Evolutionary conservation across 2,329 filamentous ascomycete genomes (phyloP).

Genomic region (Apiospora rasikravindrae): DNA sequence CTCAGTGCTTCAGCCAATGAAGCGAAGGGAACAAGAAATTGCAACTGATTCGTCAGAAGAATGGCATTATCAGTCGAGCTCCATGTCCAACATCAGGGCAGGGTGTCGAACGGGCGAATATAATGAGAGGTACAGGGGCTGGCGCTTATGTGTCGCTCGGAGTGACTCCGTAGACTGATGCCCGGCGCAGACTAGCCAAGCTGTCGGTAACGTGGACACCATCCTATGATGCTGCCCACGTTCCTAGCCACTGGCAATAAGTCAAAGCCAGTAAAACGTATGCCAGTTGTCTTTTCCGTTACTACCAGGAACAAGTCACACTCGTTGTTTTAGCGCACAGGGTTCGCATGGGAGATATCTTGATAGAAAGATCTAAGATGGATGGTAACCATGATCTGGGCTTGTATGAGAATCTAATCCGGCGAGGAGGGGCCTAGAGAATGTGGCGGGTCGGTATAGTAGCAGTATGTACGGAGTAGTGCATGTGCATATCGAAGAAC

Average conservation of each 20-base stretch:
- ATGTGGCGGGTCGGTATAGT: neutral
- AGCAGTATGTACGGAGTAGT: neutral
- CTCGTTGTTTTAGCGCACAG: neutral
- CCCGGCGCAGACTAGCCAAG: neutral
- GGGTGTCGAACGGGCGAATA: neutral
- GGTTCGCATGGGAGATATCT: neutral
- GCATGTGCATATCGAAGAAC: neutral
- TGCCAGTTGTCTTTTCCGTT: neutral
- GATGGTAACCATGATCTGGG: neutral
- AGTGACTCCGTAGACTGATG: neutral
- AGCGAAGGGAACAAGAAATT: neutral
- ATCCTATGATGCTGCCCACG: neutral
- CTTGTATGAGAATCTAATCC: neutral
- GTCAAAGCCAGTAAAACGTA: neutral
- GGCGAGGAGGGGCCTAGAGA: neutral
- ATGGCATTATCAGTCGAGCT: neutral
- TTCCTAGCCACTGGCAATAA: neutral
- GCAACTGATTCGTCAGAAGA: neutral
- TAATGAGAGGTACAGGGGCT: neutral
- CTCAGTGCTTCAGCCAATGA: neutral
- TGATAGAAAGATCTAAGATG: neutral
- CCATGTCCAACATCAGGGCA: neutral
- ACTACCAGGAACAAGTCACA: neutral
- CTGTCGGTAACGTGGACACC: neutral
- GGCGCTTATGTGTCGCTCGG: neutral